Percentiles rank a stretch among this genome's conserved stretches.
These are phyloP conservation scores for Trifolium repens DNA, from an alignment of 306 rosid genomes.

Conservation along the genomic window DNA sequence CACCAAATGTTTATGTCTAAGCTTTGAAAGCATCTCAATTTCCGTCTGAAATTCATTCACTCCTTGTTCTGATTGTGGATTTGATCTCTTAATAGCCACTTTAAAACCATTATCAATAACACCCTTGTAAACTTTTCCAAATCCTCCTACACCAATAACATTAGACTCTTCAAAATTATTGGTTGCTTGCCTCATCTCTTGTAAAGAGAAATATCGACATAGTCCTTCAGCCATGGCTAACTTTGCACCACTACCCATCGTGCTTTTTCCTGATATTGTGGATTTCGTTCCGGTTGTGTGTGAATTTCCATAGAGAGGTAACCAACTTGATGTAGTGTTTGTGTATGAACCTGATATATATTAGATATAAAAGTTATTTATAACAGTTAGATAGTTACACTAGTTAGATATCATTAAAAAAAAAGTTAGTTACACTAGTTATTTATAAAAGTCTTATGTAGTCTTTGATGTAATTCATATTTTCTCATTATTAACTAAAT, in stretches of 20 bases:
- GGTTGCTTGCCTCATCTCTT: conserved; percentile 54
- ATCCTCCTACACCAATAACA: conserved; percentile 68
- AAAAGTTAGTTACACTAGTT: background rate
- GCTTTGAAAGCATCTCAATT: conserved; percentile 62
- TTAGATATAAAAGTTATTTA: background rate
- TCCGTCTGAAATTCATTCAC: conserved; percentile 60
- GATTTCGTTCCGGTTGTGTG: conserved; percentile 39
- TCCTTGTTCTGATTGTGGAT: conserved; percentile 63
- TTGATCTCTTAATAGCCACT: conserved; percentile 59
- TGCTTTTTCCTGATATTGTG: conserved; percentile 50
- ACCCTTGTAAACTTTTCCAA: conserved; percentile 63
- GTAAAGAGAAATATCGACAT: conserved; percentile 54
- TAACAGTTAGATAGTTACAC: background rate
- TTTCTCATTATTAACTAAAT: background rate
- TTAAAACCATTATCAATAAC: conserved; percentile 51
- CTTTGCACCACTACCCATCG: conserved; percentile 31
- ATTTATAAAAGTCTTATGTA: too few species aligned
- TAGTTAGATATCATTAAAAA: background rate
- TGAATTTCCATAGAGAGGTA: conserved; percentile 49
- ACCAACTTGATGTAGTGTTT: conserved; percentile 49
- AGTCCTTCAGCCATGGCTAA: conserved; percentile 56
- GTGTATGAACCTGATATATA: conserved; percentile 33
- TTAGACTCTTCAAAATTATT: conserved; percentile 57
- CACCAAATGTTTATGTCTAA: conserved; percentile 62
- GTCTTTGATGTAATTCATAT: background rate